Evolutionary conservation across 345 rosid genomes (phyloP).

Genomic region (Eucalyptus virginea): DNA sequence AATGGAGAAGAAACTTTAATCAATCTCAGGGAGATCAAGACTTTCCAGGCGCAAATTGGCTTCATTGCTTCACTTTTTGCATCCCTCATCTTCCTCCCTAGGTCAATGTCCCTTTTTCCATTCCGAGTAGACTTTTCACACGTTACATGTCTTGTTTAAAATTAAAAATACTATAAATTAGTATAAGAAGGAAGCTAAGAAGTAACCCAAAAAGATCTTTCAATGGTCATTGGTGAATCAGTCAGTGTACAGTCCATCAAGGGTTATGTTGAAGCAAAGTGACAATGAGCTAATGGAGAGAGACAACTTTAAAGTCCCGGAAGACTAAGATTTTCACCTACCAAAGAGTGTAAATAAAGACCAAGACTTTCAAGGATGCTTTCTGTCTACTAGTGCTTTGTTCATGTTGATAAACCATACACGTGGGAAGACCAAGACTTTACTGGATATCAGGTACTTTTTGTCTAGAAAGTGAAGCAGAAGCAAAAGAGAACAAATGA

Average conservation of each 20-base stretch:
- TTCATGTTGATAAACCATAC: too few species aligned
- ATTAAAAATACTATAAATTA: too few species aligned
- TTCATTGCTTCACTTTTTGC: neutral
- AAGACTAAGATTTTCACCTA: neutral
- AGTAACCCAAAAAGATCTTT: neutral
- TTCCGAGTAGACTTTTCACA: fast-evolving
- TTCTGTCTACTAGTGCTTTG: too few species aligned
- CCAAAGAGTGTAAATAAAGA: too few species aligned
- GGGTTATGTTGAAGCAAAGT: neutral
- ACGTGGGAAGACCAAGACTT: too few species aligned
- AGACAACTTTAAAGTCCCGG: neutral
- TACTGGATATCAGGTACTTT: too few species aligned
- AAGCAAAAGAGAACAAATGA: too few species aligned
- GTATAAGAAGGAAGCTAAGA: neutral
- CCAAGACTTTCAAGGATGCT: too few species aligned
- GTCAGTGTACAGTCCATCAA: fast-evolving
- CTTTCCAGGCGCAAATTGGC: neutral
- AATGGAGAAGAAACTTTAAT: too few species aligned
- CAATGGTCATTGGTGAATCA: fast-evolving
- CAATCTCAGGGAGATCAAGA: neutral
- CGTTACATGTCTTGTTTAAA: too few species aligned
- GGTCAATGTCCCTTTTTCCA: neutral
- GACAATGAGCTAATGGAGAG: neutral
- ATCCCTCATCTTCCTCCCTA: neutral
- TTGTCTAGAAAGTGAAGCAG: too few species aligned